Base-by-base conservation (phyloP, 2,329 filamentous ascomycete species). In the Sporothrix mexicana region DNA sequence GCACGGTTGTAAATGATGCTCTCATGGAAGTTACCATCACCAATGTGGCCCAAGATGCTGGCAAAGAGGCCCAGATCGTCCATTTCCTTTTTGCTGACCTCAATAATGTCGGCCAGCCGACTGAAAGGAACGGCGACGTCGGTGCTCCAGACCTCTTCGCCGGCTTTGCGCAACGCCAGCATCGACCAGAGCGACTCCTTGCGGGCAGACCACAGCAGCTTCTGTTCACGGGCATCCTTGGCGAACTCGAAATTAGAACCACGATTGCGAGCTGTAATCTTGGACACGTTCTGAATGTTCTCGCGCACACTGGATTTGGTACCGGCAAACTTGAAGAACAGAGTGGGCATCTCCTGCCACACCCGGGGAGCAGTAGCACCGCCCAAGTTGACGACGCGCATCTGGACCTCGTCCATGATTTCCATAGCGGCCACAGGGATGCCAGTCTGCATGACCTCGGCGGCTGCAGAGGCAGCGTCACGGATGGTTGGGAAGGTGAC, bases 11-110 rank as follows among this genome's bases (percentile, higher is more conserved):
- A 98, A 83, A 98, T 91, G 82, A 98, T 96, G 79, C 92, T 93
- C 80, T 95, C 91, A 80, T 98, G 95, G 83, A 98, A 98, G 81
- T 98, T 98, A 51, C 95, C 95, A 79, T 97, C 95, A 13, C 95
- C 95, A 72, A 98, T 92, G 79, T 98, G 95, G 2, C 95, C 95
- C 3, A 98, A 84, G 41, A 97, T 93, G 78, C 92, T 94, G 0
- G 94, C 93, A 79, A 97, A 97, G 1, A 97, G 83, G 0, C 93
- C 94, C 12, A 97, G 85, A 13, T 93, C 90, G 78, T 95, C 92
- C 87, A 97, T 91, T 78, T 97, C 93, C 79, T 93, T 92, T 84
- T 97, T 97, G 75, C 93, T 95, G 59, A 94, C 85, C 80, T 97
- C 94, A 84, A 87, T 86, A 73, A 95, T 92, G 76, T 93, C 91